A percentile compares a stretch with the other conserved stretches of the same genome.
Conservation (phyloP, 148 eudicot species). For the Vaccinium vitisidaea region DNA sequence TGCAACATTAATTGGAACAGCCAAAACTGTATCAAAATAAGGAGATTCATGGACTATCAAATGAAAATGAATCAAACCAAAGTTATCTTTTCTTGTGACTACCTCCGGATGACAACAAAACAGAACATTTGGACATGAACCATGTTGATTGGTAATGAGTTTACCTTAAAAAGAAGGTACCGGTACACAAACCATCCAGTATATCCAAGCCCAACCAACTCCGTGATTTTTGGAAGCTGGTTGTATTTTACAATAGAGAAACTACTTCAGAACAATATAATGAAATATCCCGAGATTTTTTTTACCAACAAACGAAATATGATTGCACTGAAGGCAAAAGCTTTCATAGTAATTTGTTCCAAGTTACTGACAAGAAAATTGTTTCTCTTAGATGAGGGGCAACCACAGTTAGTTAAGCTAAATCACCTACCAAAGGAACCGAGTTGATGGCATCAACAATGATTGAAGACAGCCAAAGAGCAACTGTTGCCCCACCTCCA, state of each 20-base stretch:
- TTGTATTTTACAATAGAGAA: constrained; percentile 2
- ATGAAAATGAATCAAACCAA: background rate
- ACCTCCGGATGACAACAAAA: background rate
- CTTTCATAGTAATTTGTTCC: background rate
- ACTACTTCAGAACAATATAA: background rate
- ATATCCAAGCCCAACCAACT: constrained; percentile 97
- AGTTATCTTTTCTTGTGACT: background rate
- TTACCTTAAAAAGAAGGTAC: constrained; percentile 97
- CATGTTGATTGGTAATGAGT: background rate
- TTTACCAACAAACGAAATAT: background rate
- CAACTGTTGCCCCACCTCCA: constrained; percentile 93
- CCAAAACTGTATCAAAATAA: background rate
- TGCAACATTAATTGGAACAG: background rate
- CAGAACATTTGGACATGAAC: background rate
- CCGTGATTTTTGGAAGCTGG: constrained; percentile 97
- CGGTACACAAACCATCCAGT: constrained; percentile 99
- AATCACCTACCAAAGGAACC: constrained; percentile 71
- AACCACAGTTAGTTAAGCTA: background rate
- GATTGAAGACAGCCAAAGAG: constrained; percentile 76
- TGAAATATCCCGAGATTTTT: background rate
- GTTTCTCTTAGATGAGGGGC: background rate
- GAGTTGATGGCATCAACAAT: constrained; percentile 91
- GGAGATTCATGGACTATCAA: background rate
- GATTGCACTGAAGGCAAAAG: constrained; percentile 63
- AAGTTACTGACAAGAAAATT: background rate